Conservation (phyloP, 768 basidiomycete genomes). For the Leucogyrophana mollusca region DNA sequence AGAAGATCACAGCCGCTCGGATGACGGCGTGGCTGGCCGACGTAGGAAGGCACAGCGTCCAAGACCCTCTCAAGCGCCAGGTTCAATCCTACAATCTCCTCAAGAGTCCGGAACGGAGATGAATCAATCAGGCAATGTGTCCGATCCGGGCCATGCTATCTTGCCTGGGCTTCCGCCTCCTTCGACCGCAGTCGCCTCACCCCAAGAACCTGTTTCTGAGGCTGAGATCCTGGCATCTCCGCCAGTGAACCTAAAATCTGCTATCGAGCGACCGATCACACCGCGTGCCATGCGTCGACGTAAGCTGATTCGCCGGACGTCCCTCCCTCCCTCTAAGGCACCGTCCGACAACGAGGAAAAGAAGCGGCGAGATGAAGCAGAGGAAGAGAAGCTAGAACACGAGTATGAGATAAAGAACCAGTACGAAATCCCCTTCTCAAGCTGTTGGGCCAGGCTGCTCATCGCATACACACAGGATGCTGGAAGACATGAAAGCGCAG, state of each 20-base stretch:
- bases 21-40: constrained; percentile 8
- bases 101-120: constrained; percentile 13
- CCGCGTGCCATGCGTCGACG: background rate
- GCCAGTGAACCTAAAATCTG: constrained; percentile 2
- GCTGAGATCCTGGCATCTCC: constrained; percentile 1
- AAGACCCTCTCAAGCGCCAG: constrained; percentile 19
- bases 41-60: constrained; percentile 4
- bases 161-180: constrained; percentile 8
- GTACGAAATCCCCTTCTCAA: constrained; percentile 33
- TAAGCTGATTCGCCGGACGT: constrained; percentile 26
- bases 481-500: constrained; percentile 57
- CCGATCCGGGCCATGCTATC: constrained; percentile 3
- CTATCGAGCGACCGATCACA: background rate
- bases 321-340: constrained; percentile 30
- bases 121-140: constrained; percentile 6
- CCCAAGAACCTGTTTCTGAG: constrained; percentile 7
- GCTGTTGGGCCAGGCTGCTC: background rate
- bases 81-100: constrained; percentile 18
- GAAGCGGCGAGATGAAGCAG: constrained; percentile 37
- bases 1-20: constrained; percentile 34
- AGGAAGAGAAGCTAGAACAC: constrained; percentile 45
- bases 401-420: constrained; percentile 61
- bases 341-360: constrained; percentile 27
- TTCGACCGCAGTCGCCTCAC: background rate
- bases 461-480: constrained; percentile 41